These are phyloP conservation scores for Cordyceps javanica DNA, from an alignment of 2,329 filamentous ascomycete species.

Conservation along the genomic window DNA sequence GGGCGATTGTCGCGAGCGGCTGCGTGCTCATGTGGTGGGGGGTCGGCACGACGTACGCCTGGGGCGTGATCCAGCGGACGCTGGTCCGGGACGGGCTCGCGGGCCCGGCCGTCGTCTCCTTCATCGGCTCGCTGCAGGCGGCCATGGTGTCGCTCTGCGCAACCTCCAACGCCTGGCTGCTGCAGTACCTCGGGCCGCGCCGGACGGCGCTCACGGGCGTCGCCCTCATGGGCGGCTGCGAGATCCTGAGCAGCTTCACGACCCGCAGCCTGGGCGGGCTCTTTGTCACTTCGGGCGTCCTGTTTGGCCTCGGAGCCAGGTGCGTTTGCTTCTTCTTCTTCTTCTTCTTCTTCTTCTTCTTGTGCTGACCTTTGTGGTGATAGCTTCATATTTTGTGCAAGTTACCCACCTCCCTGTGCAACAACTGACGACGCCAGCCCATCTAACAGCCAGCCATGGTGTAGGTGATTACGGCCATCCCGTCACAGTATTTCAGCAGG, in stretches of 20 bases:
- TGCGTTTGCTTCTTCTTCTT: conserved; percentile 7
- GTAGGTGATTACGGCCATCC: conserved; percentile 37
- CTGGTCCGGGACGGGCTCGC: conserved; percentile 44
- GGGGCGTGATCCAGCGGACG: conserved; percentile 55
- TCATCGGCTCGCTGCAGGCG: conserved; percentile 49
- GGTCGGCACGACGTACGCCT: conserved; percentile 50
- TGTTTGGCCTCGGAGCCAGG: conserved; percentile 29
- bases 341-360: too few species aligned
- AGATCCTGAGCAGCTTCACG: conserved; percentile 37
- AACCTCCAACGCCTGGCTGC: conserved; percentile 44
- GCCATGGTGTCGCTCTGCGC: conserved; percentile 46
- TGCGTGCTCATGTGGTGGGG: conserved; percentile 50
- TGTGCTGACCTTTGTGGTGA: neutral
- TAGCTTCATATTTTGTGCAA: conserved; percentile 33
- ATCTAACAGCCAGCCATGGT: conserved; percentile 22
- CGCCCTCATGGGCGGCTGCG: conserved; percentile 40
- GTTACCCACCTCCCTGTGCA: too few species aligned
- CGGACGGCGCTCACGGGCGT: conserved; percentile 43
- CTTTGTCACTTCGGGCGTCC: conserved; percentile 27
- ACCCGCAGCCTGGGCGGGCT: conserved; percentile 28
- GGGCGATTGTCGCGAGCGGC: conserved; percentile 46
- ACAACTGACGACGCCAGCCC: conserved; percentile 20
- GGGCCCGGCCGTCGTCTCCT: conserved; percentile 47
- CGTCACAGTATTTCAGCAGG: conserved; percentile 48
- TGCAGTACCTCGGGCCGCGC: conserved; percentile 43